Evolutionary conservation across 1,284 basidiomycete species (phyloP), one percentile per base, ranked within the genome.

Genomic region (Trametes polyzona): DNA sequence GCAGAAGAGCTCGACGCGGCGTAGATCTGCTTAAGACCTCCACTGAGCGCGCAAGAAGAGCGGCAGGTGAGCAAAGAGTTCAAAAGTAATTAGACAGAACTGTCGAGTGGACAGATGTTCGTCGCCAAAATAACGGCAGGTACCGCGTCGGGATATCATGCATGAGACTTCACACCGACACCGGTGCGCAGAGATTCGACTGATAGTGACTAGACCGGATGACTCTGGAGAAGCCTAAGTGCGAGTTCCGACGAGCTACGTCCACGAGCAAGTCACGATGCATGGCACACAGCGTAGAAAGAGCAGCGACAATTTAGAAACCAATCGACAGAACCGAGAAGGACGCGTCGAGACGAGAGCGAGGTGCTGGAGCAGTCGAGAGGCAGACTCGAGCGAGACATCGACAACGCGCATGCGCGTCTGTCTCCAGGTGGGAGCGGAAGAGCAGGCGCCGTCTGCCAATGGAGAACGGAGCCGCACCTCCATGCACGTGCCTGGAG

Each of bases 401-500:
- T 47, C 14, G 39, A 11, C 32, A n/a, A n/a, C n/a, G n/a, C n/a
- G n/a, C n/a, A n/a, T n/a, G n/a, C n/a, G n/a, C n/a, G n/a, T n/a
- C n/a, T n/a, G n/a, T n/a, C n/a, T n/a, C 52, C 21, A 32, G 23
- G 29, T 30, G 43, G 10, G 19, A 32, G 43, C 5, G 26, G 26
- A 44, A 8, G 10, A 9, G 35, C 44, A 47, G n/a, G 44, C 44
- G 52, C 44, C 30, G 11, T 41, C 52, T 8, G 30, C 52, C 43
- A 54, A 42, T 47, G 39, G 44, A 42, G 7, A 4, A 33, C 24
- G 33, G 12, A 36, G 40, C 30, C 33, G 40, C 11, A 12, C 4
- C 14, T 9, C 23, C 21, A 23, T 27, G 58, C 61, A 63, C 64
- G 63, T 64, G 63, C 43, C n/a, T 39, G 6, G 29, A 9, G n/a